Base-by-base conservation (phyloP, 371 early-diverging fungal genomes). In the Cokeromyces recurvatus region DNA sequence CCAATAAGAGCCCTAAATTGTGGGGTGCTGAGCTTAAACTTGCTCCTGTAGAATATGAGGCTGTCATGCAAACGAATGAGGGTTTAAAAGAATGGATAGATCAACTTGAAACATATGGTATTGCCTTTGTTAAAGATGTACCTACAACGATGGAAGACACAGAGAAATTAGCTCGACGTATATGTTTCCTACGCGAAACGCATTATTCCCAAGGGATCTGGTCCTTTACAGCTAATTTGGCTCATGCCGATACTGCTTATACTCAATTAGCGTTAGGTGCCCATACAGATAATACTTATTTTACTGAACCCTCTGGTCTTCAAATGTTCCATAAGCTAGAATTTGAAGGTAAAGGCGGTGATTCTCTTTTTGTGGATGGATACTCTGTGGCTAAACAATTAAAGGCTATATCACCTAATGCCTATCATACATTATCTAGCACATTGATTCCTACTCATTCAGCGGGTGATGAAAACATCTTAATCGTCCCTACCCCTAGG, bases 201-300 rank as follows among this genome's bases (percentile, higher is more conserved):
- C 92, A 92, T 53, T 94, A 91, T 52, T 88, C 91, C 39, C 48
- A 56, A 38, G 79, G 75, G 10, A 85, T 90, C 58, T 94, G 92
- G 92, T 87, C 86, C 11, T 88, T 92, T 46, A 86, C 87, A 0
- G 74, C 91, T 9, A 78, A 92, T 52, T 62, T 89, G 41, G 85
- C 78, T 19, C 90, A 90, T 64, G 91, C 87, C 22, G 94, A 94
- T 59, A 90, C 90, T 0, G 94, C 94, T 11, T 94, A 92, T 58
- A 90, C 92, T 0, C 74, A 65, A n/a, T 38, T 90, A 4, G 81
- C 83, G 0, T 67, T 94, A 9, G 84, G 84, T 23, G 87, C 86
- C 0, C 94, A 94, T 50, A 94, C 92, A 0, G 94, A 94, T 60
- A 90, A 85, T n/a, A 92, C 92, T 1, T 94, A 94, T 55, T 94